Evolutionary conservation across 2,329 filamentous ascomycete genomes (phyloP).

Genomic region (Pezicula rhizophila): DNA sequence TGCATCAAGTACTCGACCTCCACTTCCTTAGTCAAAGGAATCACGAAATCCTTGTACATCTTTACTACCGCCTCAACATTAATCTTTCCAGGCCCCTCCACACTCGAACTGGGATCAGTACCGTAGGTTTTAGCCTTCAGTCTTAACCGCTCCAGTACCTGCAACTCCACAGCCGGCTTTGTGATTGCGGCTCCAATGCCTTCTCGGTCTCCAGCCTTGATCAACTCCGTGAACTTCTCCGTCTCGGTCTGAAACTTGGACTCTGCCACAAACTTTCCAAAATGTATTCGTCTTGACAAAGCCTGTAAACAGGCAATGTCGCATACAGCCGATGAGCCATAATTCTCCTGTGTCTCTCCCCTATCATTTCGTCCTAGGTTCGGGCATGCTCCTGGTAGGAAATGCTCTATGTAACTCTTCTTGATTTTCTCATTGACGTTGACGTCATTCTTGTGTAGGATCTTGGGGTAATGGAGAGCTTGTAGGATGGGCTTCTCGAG

Average conservation of each 20-base stretch:
- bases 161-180: conserved; percentile 79
- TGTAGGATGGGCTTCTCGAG: conserved; percentile 78
- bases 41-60: conserved; percentile 91
- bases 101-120: conserved; percentile 68
- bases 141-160: conserved; percentile 79
- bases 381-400: conserved; percentile 79
- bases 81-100: conserved; percentile 67
- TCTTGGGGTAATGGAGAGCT: conserved; percentile 78
- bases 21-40: conserved; percentile 94
- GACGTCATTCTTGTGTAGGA: conserved; percentile 83
- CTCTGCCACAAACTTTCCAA: conserved; percentile 97
- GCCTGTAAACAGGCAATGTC: conserved; percentile 90
- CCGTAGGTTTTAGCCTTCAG: conserved; percentile 93
- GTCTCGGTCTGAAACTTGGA: conserved; percentile 83
- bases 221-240: conserved; percentile 74
- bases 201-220: conserved; percentile 70
- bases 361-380: conserved; percentile 72
- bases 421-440: conserved; percentile 88
- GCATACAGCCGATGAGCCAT: conserved; percentile 84
- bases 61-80: conserved; percentile 83
- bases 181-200: conserved; percentile 90
- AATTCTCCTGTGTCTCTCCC: conserved; percentile 86
- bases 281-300: conserved; percentile 85
- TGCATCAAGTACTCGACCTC: conserved; percentile 99
- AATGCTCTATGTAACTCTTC: conserved; percentile 71